Evolutionary conservation across 1,284 basidiomycete genomes (phyloP).

Genomic region (Tilletiaria anomala): DNA sequence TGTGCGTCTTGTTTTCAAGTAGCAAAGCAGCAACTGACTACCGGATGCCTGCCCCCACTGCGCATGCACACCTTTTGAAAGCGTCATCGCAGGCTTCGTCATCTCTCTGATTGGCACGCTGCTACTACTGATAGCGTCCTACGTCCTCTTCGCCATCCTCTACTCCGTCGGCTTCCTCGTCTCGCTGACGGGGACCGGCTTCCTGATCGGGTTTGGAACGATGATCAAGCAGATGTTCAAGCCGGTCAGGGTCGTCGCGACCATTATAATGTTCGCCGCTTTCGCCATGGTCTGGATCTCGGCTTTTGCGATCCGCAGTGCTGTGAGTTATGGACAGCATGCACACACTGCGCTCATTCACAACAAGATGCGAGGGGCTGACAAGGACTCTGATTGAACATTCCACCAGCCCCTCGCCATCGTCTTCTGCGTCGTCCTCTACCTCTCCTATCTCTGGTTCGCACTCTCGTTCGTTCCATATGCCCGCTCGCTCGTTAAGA

Average conservation of each 20-base stretch:
- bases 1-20: too few species aligned
- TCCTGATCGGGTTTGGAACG: slow-evolving; percentile 22
- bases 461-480: slow-evolving; percentile 7
- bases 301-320: slow-evolving; percentile 21
- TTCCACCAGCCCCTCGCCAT: slow-evolving; percentile 11
- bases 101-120: slow-evolving; percentile 68
- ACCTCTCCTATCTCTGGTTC: slow-evolving; percentile 16
- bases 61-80: slow-evolving; percentile 37
- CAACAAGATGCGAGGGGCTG: not conserved
- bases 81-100: slow-evolving; percentile 45
- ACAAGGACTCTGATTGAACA: not conserved
- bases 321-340: slow-evolving; percentile 3
- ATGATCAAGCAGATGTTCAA: slow-evolving; percentile 65
- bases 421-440: slow-evolving; percentile 26
- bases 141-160: slow-evolving; percentile 65
- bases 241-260: slow-evolving; percentile 69
- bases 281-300: slow-evolving; percentile 32
- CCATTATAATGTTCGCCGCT: slow-evolving; percentile 55
- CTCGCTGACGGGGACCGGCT: slow-evolving; percentile 53
- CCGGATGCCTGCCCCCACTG: too few species aligned
- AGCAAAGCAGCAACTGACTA: too few species aligned
- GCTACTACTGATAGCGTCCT: slow-evolving; percentile 57
- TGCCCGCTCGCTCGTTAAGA: slow-evolving; percentile 9
- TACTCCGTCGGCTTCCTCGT: slow-evolving; percentile 71
- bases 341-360: not conserved